Percentiles rank a stretch among this genome's conserved stretches.
These are phyloP conservation scores for Entomophthora muscae DNA, from an alignment of 371 early-diverging fungal genomes.

Conservation along the genomic window DNA sequence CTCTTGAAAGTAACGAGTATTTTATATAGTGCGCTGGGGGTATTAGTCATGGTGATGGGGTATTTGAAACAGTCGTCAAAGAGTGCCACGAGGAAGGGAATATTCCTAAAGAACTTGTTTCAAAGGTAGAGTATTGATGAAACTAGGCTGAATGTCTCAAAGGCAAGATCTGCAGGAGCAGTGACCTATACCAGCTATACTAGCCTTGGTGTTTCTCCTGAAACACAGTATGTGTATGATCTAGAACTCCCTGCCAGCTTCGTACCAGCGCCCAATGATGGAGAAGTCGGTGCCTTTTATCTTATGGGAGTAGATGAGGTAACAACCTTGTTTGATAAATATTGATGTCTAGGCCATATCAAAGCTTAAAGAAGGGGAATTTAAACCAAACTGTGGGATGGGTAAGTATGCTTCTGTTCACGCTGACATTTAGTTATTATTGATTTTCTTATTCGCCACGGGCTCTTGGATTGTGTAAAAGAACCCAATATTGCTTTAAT, in stretches of 20 bases:
- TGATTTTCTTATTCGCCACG: slow-evolving; percentile 72
- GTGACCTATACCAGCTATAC: slow-evolving; percentile 48
- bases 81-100: slow-evolving; percentile 86
- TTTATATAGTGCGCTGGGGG: slow-evolving; percentile 55
- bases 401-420: slow-evolving; percentile 13
- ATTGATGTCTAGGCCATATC: slow-evolving; percentile 20
- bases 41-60: slow-evolving; percentile 40
- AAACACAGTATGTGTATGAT: slow-evolving; percentile 70
- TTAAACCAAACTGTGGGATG: slow-evolving; percentile 77
- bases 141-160: background rate
- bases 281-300: slow-evolving; percentile 75
- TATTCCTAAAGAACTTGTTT: slow-evolving; percentile 34
- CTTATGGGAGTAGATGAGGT: slow-evolving; percentile 54
- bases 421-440: slow-evolving; percentile 27
- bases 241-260: slow-evolving; percentile 44
- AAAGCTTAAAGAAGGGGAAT: slow-evolving; percentile 37
- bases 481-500: slow-evolving; percentile 58
- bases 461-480: slow-evolving; percentile 48
- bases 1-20: too few relatives aligned
- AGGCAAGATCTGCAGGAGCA: slow-evolving; percentile 33
- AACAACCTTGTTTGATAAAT: background rate
- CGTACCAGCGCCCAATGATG: slow-evolving; percentile 58
- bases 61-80: slow-evolving; percentile 49
- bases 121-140: slow-evolving; percentile 14
- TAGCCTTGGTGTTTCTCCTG: slow-evolving; percentile 36